Percentiles rank a stretch among this genome's conserved stretches.
Evolutionary conservation across 2,329 filamentous ascomycete genomes (phyloP).

Genomic region (Cordyceps javanica): DNA sequence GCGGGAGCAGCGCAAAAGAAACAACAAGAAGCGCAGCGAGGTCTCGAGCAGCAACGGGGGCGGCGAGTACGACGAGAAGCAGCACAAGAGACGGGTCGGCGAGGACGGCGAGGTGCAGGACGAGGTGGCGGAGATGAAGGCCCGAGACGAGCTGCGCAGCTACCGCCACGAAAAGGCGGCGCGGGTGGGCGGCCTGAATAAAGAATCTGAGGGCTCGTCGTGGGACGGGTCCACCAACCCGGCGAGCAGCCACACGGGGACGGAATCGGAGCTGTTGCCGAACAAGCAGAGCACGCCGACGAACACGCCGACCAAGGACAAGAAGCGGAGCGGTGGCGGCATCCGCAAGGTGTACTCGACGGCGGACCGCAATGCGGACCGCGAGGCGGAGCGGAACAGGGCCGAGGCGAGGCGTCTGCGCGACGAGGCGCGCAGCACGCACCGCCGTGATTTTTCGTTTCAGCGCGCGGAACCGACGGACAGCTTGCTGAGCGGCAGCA

Average conservation of each 20-base stretch:
- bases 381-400: constrained; percentile 49
- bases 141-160: constrained; percentile 63
- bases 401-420: constrained; percentile 51
- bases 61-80: constrained; percentile 15
- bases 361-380: constrained; percentile 45
- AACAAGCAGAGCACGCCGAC: constrained; percentile 53
- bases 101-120: constrained; percentile 57
- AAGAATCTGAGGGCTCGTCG: constrained; percentile 66
- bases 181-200: constrained; percentile 83
- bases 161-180: constrained; percentile 86
- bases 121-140: constrained; percentile 56
- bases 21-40: constrained; percentile 16
- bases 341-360: constrained; percentile 59
- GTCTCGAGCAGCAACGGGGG: constrained; percentile 23
- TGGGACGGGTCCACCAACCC: constrained; percentile 75
- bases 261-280: constrained; percentile 52
- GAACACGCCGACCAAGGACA: constrained; percentile 40
- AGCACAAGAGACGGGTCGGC: constrained; percentile 36
- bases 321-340: constrained; percentile 26
- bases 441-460: constrained; percentile 48
- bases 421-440: constrained; percentile 38
- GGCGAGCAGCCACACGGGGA: constrained; percentile 57
- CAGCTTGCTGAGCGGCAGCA: constrained; percentile 27
- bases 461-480: constrained; percentile 37
- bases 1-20: constrained; percentile 20